These are phyloP conservation scores for Solanum sitiens DNA, from an alignment of 257 asterid genomes.

Conservation along the genomic window DNA sequence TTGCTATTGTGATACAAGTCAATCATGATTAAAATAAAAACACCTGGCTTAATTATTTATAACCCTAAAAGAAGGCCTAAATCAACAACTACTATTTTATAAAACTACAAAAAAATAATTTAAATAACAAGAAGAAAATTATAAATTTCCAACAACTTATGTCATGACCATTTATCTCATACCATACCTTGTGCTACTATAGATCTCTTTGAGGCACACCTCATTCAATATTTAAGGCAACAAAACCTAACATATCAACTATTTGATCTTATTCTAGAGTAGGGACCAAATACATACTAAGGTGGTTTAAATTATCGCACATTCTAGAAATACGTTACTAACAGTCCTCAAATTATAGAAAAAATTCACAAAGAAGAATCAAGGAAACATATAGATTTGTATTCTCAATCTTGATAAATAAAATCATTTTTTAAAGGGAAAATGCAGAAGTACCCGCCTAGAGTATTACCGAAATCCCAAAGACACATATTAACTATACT, in stretches of 20 bases:
- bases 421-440: background rate
- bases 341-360: accelerated
- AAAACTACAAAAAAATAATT: too few relatives aligned
- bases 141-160: background rate
- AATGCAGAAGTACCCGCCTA: too few relatives aligned
- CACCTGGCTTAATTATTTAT: background rate
- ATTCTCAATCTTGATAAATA: background rate
- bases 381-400: background rate
- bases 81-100: too few relatives aligned
- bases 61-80: background rate
- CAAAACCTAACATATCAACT: background rate
- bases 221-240: background rate
- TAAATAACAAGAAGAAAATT: too few relatives aligned
- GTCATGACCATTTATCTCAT: background rate
- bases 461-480: too few relatives aligned
- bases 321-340: too few relatives aligned
- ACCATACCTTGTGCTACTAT: background rate
- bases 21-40: background rate
- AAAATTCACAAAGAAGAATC: background rate
- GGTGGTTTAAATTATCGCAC: background rate
- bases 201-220: background rate
- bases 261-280: background rate
- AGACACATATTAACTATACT: too few relatives aligned
- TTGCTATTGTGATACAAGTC: background rate
- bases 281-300: background rate